phyloP scores from a whole-genome alignment of 2,329 filamentous ascomycete genomes.

The Lachnellula hyalina region DNA sequence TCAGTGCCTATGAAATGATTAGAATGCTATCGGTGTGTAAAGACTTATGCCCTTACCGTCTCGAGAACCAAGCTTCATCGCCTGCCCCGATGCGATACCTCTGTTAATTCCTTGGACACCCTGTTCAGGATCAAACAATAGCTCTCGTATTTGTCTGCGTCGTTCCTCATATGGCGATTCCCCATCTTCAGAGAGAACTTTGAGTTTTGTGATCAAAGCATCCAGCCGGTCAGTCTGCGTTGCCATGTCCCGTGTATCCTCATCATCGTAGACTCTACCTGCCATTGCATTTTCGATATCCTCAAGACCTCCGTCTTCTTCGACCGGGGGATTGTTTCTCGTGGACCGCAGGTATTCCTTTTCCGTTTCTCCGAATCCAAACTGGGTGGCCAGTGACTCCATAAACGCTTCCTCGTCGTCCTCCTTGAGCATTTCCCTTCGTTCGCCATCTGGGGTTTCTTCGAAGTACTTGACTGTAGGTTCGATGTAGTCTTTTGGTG shows the following conservation, averaged over 20 bases:
- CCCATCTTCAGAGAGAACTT: not conserved
- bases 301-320: not conserved
- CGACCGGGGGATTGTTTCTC: not conserved
- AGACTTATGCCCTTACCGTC: conserved; percentile 13
- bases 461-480: conserved; percentile 23
- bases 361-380: conserved; percentile 5
- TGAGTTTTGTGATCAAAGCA: conserved; percentile 3
- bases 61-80: not conserved
- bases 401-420: conserved; percentile 11
- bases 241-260: not conserved
- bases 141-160: conserved; percentile 1
- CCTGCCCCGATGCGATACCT: not conserved
- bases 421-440: conserved; percentile 21
- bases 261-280: not conserved
- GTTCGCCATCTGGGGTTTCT: conserved; percentile 25
- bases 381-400: conserved; percentile 4
- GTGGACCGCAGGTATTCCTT: not conserved
- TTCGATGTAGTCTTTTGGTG: conserved; percentile 7
- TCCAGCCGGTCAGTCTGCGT: conserved; percentile 5
- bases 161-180: conserved; percentile 12
- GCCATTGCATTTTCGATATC: not conserved
- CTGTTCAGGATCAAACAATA: conserved; percentile 1
- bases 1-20: not conserved
- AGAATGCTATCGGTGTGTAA: too few species aligned
- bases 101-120: not conserved